These are phyloP conservation scores for Ustilago bromivora DNA, from an alignment of 1,284 basidiomycete species.

Conservation along the genomic window DNA sequence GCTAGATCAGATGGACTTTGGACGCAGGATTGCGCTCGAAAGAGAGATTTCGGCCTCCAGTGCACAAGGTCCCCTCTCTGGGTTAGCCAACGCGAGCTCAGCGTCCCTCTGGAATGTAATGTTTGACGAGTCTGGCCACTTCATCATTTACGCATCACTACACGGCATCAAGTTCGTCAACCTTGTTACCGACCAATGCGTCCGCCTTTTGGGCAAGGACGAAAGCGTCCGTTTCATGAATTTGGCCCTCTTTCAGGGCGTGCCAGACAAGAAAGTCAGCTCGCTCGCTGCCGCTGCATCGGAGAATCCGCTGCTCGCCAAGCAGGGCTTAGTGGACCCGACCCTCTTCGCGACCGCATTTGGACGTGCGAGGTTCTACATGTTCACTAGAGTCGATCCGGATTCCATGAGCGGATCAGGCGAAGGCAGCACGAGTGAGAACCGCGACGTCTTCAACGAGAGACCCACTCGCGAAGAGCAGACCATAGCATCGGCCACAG, in stretches of 20 bases:
- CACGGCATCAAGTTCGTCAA: constrained; percentile 98
- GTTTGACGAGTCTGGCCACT: constrained; percentile 97
- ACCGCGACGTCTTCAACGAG: constrained; percentile 99
- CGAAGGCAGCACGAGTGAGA: constrained; percentile 71
- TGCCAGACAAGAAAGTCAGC: constrained; percentile 84
- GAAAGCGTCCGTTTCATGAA: constrained; percentile 92
- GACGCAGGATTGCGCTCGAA: constrained; percentile 90
- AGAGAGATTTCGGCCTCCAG: constrained; percentile 84
- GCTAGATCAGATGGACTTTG: constrained; percentile 99
- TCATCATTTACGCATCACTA: constrained; percentile 90
- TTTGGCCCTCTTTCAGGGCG: constrained; percentile 89
- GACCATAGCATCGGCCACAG: constrained; percentile 81
- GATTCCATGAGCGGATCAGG: constrained; percentile 68
- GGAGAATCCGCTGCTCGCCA: constrained; percentile 88
- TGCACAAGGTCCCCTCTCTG: constrained; percentile 72
- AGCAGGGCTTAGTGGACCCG: constrained; percentile 80
- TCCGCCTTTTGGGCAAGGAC: constrained; percentile 89
- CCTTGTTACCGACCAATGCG: constrained; percentile 91
- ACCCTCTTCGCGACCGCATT: constrained; percentile 93
- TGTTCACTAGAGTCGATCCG: constrained; percentile 89
- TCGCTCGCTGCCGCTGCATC: constrained; percentile 90
- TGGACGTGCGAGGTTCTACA: constrained; percentile 93
- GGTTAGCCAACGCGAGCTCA: constrained; percentile 50
- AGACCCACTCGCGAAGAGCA: constrained; percentile 96
- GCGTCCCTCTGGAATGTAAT: constrained; percentile 74